Conservation (phyloP, 331 rosid species). For the Arachis monticola region DNA sequence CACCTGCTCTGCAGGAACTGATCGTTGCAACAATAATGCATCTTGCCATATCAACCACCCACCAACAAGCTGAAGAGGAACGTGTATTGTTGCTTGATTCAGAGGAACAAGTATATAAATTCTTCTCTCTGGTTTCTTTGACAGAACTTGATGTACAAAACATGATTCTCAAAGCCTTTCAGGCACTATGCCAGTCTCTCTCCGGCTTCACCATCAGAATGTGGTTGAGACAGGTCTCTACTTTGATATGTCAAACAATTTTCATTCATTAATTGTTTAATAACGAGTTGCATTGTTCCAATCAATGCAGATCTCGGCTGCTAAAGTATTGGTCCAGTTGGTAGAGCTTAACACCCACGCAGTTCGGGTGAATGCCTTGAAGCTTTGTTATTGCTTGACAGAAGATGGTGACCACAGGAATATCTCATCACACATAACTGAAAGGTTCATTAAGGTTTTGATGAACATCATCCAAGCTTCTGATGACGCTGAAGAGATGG, state of each 20-base stretch:
- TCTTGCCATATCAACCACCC: conserved; percentile 58
- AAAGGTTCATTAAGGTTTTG: conserved; percentile 53
- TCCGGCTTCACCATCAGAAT: conserved; percentile 60
- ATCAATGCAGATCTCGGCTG: conserved; percentile 60
- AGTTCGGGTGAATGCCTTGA: conserved; percentile 55
- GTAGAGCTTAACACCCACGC: conserved; percentile 48
- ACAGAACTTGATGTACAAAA: conserved; percentile 58
- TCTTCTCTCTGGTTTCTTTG: conserved; percentile 63
- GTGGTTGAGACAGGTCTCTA: conserved; percentile 53
- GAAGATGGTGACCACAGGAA: conserved; percentile 47
- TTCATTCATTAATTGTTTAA: not conserved
- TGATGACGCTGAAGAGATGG: conserved; percentile 55
- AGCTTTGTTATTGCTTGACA: conserved; percentile 55
- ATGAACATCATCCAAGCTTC: conserved; percentile 49
- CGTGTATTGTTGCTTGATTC: conserved; percentile 54
- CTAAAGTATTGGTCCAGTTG: conserved; percentile 61
- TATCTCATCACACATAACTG: conserved; percentile 55
- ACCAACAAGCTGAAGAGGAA: conserved; percentile 46
- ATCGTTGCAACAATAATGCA: conserved; percentile 63
- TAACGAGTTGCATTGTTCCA: conserved; percentile 1
- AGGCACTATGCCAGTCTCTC: conserved; percentile 61
- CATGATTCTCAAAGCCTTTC: conserved; percentile 60
- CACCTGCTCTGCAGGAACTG: conserved; percentile 51
- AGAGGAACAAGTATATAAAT: conserved; percentile 59
- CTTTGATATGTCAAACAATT: too few relatives aligned